Base-by-base conservation (phyloP, 371 early-diverging fungal genomes). In the Mucor circinelloides region DNA sequence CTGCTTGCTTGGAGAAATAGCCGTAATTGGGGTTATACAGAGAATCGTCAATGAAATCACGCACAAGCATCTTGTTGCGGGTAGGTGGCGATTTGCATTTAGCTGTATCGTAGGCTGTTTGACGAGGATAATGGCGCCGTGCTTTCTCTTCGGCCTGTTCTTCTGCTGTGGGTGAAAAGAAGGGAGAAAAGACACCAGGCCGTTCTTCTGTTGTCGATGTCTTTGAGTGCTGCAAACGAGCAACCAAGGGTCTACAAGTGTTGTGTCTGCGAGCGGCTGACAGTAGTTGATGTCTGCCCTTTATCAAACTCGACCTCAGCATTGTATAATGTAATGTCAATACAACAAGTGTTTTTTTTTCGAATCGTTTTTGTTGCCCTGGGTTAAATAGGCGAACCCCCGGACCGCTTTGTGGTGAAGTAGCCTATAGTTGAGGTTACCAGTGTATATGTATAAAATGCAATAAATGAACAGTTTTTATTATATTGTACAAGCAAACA, bases 11-110 rank as follows among this genome's bases (percentile, higher is more conserved):
- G 6, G 95, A 94, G 78, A 97, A 99, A 82, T 97, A 99, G 1
- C 99, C 99, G 74, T 98, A 97, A 67, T 90, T 71, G 1, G 96
- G 96, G 73, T 98, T 94, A 81, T 98, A 99, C 6, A 99, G 88
- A n/a, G 95, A 89, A 74, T 97, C 91, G 76, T 97, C 90, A 64
- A 99, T 96, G 73, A 95, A 97, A 69, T 97, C 96, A 21, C 98
- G 85, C 6, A 87, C 83, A 13, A 94, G 81, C 93, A 93, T 93
- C 61, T 85, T 86, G 36, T 81, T 83, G 32, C 85, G 76, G 13
- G 76, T 80, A 0, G 92, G 94, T 38, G 86, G 86, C 6, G 64
- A 55, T 15, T 63, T 69, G 31, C 31, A 55, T 38, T 74, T 68
- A 0, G 79, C 75, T 25, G 73, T 72, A 40, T 80, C 79, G 38